A percentile compares a stretch with the other conserved stretches of the same genome.
These are phyloP conservation scores for Leccinum disarticulatum DNA, from an alignment of 768 basidiomycete genomes.

Conservation along the genomic window DNA sequence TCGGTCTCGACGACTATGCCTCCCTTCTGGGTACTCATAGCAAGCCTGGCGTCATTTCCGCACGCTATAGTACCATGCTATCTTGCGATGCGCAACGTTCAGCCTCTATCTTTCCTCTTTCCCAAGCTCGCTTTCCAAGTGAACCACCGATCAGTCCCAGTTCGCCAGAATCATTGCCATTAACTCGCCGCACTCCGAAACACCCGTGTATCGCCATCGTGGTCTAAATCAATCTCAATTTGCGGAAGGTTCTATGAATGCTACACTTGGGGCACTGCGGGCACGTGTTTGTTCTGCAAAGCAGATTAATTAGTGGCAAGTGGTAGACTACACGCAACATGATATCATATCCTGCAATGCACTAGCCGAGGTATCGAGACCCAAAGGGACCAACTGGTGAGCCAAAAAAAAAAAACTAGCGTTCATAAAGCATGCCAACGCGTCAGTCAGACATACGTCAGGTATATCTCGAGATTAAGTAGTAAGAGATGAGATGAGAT, in stretches of 20 bases:
- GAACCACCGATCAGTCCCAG: neutral
- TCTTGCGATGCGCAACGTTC: neutral
- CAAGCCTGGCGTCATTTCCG: neutral
- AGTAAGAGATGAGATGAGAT: neutral
- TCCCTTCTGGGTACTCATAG: neutral
- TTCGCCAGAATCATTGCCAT: neutral
- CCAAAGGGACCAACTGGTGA: neutral
- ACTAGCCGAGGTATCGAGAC: conserved; percentile 3
- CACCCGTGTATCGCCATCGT: neutral
- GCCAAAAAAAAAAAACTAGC: neutral
- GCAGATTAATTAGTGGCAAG: neutral
- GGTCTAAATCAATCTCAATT: neutral
- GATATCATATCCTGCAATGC: neutral
- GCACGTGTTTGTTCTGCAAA: neutral
- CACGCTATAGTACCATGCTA: neutral
- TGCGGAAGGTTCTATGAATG: neutral
- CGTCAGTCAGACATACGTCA: neutral
- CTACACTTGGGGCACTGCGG: neutral
- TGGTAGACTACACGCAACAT: conserved; percentile 4
- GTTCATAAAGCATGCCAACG: neutral
- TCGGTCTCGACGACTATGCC: neutral
- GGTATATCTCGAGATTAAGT: neutral
- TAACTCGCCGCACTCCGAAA: neutral
- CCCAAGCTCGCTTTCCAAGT: neutral
- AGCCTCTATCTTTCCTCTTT: neutral